Conservation (phyloP, 2,329 filamentous ascomycete genomes). For the Colletotrichum abscissum region DNA sequence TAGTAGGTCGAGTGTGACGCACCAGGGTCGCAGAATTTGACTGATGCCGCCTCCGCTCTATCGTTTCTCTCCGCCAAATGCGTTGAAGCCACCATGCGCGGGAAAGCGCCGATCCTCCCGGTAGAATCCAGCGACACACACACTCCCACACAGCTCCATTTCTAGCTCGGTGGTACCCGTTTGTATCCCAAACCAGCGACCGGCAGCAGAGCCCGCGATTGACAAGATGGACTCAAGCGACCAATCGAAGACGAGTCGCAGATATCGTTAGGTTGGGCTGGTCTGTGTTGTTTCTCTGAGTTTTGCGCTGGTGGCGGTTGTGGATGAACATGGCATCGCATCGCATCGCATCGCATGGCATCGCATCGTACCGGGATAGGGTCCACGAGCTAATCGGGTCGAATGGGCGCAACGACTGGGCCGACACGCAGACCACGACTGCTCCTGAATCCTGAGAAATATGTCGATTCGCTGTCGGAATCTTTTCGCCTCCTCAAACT, state of each 20-base stretch:
- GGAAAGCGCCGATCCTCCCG: constrained; percentile 22
- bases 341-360: constrained; percentile 3
- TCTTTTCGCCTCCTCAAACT: not conserved
- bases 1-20: constrained; percentile 32
- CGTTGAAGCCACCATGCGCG: constrained; percentile 31
- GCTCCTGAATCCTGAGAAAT: not conserved
- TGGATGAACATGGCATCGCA: constrained; percentile 15
- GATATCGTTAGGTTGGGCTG: constrained; percentile 2
- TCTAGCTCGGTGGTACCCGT: constrained; percentile 14
- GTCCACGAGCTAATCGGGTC: constrained; percentile 34
- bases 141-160: constrained; percentile 22
- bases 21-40: constrained; percentile 36
- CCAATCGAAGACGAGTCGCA: not conserved
- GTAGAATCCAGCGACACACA: constrained; percentile 30
- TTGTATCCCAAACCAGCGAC: not conserved
- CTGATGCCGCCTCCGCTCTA: constrained; percentile 23
- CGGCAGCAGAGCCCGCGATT: not conserved
- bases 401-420: constrained; percentile 17
- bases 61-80: constrained; percentile 22
- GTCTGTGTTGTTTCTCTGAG: constrained; percentile 10
- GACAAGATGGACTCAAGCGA: not conserved
- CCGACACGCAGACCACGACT: constrained; percentile 28
- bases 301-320: constrained; percentile 2
- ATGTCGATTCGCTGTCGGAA: not conserved
- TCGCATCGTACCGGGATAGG: constrained; percentile 18